Evolutionary conservation across 805 yeast species (phyloP).

Genomic region (Kuraishia capsulata): DNA sequence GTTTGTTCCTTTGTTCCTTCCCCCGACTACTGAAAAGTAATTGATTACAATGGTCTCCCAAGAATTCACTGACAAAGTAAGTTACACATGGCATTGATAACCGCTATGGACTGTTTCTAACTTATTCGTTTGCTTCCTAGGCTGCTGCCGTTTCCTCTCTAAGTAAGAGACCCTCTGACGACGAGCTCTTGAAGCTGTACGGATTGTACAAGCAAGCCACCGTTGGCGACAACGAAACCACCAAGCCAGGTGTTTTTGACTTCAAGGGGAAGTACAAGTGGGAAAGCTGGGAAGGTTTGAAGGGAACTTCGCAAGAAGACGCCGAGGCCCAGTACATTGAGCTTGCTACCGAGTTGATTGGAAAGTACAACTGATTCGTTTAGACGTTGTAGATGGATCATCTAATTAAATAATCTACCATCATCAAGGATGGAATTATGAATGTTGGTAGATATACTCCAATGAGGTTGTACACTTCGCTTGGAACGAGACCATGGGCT

Average conservation of each 20-base stretch:
- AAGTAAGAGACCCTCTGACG: slow-evolving; percentile 72
- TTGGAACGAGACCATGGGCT: slow-evolving; percentile 26
- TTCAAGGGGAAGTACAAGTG: slow-evolving; percentile 95
- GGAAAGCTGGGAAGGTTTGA: slow-evolving; percentile 89
- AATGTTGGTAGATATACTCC: slow-evolving; percentile 64
- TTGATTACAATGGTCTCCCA: slow-evolving; percentile 26
- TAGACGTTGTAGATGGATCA: too few species aligned
- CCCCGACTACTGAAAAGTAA: too few species aligned
- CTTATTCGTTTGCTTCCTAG: too few species aligned
- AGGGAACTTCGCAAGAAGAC: slow-evolving; percentile 81
- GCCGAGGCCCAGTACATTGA: slow-evolving; percentile 80
- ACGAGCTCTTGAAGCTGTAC: slow-evolving; percentile 79
- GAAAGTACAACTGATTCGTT: slow-evolving; percentile 33
- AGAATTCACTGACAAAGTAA: slow-evolving; percentile 25
- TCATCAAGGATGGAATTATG: slow-evolving; percentile 50
- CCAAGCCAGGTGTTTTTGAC: slow-evolving; percentile 87
- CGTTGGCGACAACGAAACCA: slow-evolving; percentile 83
- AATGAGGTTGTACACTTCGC: slow-evolving; percentile 33
- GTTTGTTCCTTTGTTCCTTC: too few species aligned
- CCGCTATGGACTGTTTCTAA: too few species aligned
- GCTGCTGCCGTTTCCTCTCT: slow-evolving; percentile 76
- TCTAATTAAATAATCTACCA: slow-evolving; percentile 29
- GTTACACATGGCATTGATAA: too few species aligned
- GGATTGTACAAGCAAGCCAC: slow-evolving; percentile 97
- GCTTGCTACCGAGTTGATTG: slow-evolving; percentile 54